Base-by-base conservation (phyloP, 1,139 yeast species). In the Pichia sp. region DNA sequence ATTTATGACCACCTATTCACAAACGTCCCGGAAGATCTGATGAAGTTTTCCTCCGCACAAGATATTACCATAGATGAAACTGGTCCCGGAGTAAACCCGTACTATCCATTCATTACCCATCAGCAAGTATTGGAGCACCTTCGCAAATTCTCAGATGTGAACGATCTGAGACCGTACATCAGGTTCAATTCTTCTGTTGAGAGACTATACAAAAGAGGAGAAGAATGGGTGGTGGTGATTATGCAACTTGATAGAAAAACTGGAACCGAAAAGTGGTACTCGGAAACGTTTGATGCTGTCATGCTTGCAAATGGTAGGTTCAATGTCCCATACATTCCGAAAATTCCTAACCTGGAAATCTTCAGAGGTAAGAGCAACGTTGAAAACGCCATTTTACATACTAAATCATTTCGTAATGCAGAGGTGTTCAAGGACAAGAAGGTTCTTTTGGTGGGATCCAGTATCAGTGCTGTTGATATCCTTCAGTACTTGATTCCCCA, bases 371-470 rank as follows among this genome's bases (percentile, higher is more conserved):
- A 23, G 12, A n/a, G n/a, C n/a, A 23, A 23, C 13, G 12, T 27
- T 42, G 49, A 12, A 46, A 46, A 13, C 48, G 56, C 41, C 55
- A 62, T 36, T 70, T 64, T 63, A 3, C 56, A 69, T 24, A 67
- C 73, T 8, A 63, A 59, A 71, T n/a, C 67, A 62, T 42, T 58
- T 58, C 72, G 75, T 4, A 61, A 59, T 11, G 45, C 55, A 4
- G 24, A 34, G 1, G 50, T 50, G 1, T 51, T 67, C 3, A 52
- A 50, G 17, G 62, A 58, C 38, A 61, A 70, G 47, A 64, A 63
- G 22, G 72, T 71, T 2, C 53, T 74, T 34, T 58, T 72, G 25
- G 63, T 73, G 28, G 80, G 79, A 5, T 69, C 72, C 1, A 63
- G 72, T 34, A 57, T 72, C 27, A 65, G 72, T 49, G 70, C 77